These are phyloP conservation scores for Mycena indigotica DNA, from an alignment of 768 basidiomycete species.

Conservation along the genomic window DNA sequence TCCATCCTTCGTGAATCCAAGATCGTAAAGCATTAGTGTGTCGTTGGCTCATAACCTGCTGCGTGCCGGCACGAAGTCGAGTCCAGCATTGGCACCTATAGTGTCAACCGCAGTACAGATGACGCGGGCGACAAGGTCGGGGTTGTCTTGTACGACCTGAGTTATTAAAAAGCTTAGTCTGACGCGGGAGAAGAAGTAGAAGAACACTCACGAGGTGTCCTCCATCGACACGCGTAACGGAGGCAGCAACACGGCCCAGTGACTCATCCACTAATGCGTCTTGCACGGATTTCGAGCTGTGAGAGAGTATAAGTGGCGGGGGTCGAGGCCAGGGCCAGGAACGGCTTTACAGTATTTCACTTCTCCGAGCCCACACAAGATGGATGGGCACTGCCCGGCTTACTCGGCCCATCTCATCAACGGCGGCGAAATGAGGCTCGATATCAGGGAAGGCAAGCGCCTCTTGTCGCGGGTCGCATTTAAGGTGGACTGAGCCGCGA, in stretches of 20 bases:
- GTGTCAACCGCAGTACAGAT: constrained; percentile 38
- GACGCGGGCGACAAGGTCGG: constrained; percentile 38
- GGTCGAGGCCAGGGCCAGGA: neutral
- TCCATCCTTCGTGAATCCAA: neutral
- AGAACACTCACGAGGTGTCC: constrained; percentile 48
- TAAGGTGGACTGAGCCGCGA: constrained; percentile 35
- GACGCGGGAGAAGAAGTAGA: neutral
- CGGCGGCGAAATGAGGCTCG: constrained; percentile 46
- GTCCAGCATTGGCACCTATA: constrained; percentile 11
- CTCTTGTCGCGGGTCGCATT: constrained; percentile 49
- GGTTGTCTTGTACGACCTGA: constrained; percentile 50
- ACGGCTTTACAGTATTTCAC: constrained; percentile 50
- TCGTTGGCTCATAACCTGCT: constrained; percentile 4
- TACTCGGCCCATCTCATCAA: constrained; percentile 35
- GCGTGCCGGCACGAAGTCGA: neutral
- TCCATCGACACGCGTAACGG: constrained; percentile 44
- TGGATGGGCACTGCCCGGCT: constrained; percentile 43
- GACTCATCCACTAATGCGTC: constrained; percentile 43
- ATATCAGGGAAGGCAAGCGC: constrained; percentile 47
- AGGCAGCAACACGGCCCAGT: constrained; percentile 43
- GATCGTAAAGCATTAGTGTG: neutral
- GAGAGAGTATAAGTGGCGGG: constrained; percentile 5
- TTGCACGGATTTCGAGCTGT: constrained; percentile 47
- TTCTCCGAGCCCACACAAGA: constrained; percentile 49
- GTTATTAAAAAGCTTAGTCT: neutral